A percentile compares a stretch with the other conserved stretches of the same genome.
These are phyloP conservation scores for Jatropha podagrica DNA, from an alignment of 441 rosid genomes.

Conservation along the genomic window DNA sequence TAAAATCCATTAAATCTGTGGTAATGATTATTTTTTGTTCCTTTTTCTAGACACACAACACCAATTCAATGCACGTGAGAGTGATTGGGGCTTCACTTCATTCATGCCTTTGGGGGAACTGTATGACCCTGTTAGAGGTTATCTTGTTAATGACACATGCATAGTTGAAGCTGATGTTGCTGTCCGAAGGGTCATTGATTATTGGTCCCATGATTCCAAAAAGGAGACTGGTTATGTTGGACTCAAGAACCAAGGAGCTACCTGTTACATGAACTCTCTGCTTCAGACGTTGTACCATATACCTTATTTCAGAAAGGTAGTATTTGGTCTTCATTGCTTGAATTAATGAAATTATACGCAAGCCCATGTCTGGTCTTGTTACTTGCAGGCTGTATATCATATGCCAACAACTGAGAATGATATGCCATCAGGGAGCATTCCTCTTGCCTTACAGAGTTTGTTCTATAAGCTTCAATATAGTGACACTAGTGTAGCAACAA, in stretches of 20 bases:
- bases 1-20: not conserved
- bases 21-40: slow-evolving; percentile 1
- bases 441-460: slow-evolving; percentile 88
- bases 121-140: slow-evolving; percentile 76
- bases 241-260: slow-evolving; percentile 94
- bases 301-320: slow-evolving; percentile 90
- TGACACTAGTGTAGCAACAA: slow-evolving; percentile 85
- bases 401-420: slow-evolving; percentile 98
- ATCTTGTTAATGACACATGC: slow-evolving; percentile 64
- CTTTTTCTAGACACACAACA: slow-evolving; percentile 74
- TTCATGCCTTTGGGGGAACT: slow-evolving; percentile 87
- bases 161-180: slow-evolving; percentile 84
- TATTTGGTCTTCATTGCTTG: slow-evolving; percentile 17
- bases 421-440: slow-evolving; percentile 84
- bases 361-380: slow-evolving; percentile 43
- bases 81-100: slow-evolving; percentile 95
- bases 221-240: slow-evolving; percentile 96
- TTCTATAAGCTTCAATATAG: slow-evolving; percentile 90
- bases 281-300: slow-evolving; percentile 87
- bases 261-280: slow-evolving; percentile 92
- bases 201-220: slow-evolving; percentile 86
- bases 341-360: slow-evolving; percentile 18
- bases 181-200: slow-evolving; percentile 68
- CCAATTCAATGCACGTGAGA: slow-evolving; percentile 82
- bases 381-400: slow-evolving; percentile 89